Percentiles rank a stretch among this genome's conserved stretches.
phyloP scores from a whole-genome alignment of 2,329 filamentous ascomycete species.

The Periconia sp. region DNA sequence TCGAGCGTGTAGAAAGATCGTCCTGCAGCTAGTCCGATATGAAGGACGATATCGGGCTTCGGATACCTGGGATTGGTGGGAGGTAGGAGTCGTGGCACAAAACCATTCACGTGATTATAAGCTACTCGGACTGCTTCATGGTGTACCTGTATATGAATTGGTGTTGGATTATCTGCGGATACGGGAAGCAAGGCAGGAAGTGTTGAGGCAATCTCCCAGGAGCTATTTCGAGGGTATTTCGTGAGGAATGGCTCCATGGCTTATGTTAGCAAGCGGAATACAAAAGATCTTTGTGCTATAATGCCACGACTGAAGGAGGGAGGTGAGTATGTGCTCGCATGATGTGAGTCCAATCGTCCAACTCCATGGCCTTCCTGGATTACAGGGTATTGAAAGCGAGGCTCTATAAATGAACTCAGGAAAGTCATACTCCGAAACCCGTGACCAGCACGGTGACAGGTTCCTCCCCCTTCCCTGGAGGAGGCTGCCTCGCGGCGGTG shows the following conservation, averaged over 20 bases:
- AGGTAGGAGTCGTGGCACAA: conserved; percentile 36
- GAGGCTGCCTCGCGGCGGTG: conserved; percentile 38
- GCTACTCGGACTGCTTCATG: conserved; percentile 43
- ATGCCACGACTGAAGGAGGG: no score
- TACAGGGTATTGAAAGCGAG: no score
- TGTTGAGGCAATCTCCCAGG: conserved; percentile 45
- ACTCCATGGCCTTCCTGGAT: no score
- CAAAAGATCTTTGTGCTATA: no score
- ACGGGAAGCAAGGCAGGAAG: conserved; percentile 43
- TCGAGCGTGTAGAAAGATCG: conserved; percentile 45
- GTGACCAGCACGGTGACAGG: conserved; percentile 45
- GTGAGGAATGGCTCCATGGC: conserved; percentile 46
- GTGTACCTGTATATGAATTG: conserved; percentile 44
- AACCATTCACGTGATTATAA: conserved; percentile 34
- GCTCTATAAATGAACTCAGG: not conserved
- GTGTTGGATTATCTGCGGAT: conserved; percentile 25
- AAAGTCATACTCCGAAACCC: conserved; percentile 39
- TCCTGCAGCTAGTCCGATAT: conserved; percentile 47
- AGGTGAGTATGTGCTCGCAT: no score
- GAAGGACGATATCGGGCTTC: conserved; percentile 39
- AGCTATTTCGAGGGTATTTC: conserved; percentile 40
- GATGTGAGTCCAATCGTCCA: no score
- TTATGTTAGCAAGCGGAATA: no score
- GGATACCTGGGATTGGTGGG: conserved; percentile 23
- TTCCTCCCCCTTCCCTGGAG: conserved; percentile 31